phyloP scores from a whole-genome alignment of 768 basidiomycete genomes.

The Suillus americanus region DNA sequence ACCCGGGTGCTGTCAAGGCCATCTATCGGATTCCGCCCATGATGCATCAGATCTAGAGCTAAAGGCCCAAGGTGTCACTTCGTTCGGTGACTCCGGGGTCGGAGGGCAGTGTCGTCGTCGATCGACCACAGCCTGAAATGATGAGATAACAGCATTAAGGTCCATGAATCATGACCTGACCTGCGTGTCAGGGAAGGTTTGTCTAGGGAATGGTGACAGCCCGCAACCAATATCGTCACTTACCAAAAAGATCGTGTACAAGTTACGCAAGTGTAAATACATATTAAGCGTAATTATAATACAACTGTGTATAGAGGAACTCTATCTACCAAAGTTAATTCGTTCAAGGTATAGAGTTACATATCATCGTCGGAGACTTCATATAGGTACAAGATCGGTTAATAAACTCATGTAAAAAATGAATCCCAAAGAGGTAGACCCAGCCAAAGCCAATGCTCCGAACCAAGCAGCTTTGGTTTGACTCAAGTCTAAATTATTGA shows the following conservation, averaged over 20 bases:
- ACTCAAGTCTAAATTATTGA: conserved; percentile 16
- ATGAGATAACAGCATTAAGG: background rate
- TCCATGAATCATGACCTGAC: background rate
- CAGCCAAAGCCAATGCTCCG: conserved; percentile 34
- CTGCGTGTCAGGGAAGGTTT: background rate
- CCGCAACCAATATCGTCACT: too few relatives aligned
- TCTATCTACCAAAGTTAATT: background rate
- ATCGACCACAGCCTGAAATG: background rate
- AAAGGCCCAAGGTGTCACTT: background rate
- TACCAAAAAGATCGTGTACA: background rate
- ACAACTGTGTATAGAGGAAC: background rate
- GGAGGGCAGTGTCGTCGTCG: background rate
- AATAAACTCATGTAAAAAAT: conserved; percentile 1
- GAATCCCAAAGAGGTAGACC: background rate
- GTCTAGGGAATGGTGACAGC: background rate
- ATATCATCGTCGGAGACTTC: background rate
- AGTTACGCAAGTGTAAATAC: background rate
- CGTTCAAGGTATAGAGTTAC: background rate
- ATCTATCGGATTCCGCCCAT: too few relatives aligned
- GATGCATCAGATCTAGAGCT: too few relatives aligned
- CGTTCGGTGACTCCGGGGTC: background rate
- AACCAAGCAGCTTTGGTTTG: conserved; percentile 36
- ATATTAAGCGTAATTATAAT: background rate
- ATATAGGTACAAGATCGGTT: conserved; percentile 1
- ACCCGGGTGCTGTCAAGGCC: background rate